phyloP scores from a whole-genome alignment of 2,329 filamentous ascomycete species.

The Fusarium algeriense region DNA sequence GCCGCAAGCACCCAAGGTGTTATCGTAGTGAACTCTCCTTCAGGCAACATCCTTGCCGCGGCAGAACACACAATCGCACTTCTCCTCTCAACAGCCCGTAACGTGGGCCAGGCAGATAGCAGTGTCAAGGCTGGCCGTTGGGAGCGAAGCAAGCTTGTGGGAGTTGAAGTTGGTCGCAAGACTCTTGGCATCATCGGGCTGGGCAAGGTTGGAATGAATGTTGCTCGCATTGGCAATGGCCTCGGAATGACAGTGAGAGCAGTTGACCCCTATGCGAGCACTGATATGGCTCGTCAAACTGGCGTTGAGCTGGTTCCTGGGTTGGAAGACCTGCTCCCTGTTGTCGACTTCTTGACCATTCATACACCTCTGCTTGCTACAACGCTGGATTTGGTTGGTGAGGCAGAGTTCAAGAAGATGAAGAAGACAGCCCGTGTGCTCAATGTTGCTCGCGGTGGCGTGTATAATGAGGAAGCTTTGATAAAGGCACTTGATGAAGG shows the following conservation, averaged over 20 bases:
- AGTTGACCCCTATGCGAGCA: slow-evolving; percentile 82
- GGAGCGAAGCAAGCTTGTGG: slow-evolving; percentile 80
- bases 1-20: slow-evolving; percentile 79
- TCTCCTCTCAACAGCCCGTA: slow-evolving; percentile 78
- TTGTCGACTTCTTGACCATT: slow-evolving; percentile 81
- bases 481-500: slow-evolving; percentile 77
- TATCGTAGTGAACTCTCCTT: slow-evolving; percentile 83
- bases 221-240: slow-evolving; percentile 81
- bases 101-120: slow-evolving; percentile 77
- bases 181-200: slow-evolving; percentile 81
- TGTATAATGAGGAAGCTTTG: slow-evolving; percentile 81
- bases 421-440: slow-evolving; percentile 79
- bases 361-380: slow-evolving; percentile 84
- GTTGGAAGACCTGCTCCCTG: slow-evolving; percentile 70
- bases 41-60: slow-evolving; percentile 83
- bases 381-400: slow-evolving; percentile 79
- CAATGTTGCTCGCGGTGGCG: slow-evolving; percentile 84
- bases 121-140: slow-evolving; percentile 78
- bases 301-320: slow-evolving; percentile 72
- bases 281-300: slow-evolving; percentile 75
- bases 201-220: slow-evolving; percentile 86
- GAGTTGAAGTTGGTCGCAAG: slow-evolving; percentile 83
- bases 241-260: slow-evolving; percentile 81
- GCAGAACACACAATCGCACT: slow-evolving; percentile 83
- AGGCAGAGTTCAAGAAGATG: slow-evolving; percentile 76